These are phyloP conservation scores for Aspergillus neoniger DNA, from an alignment of 2,329 filamentous ascomycete species.

Conservation along the genomic window DNA sequence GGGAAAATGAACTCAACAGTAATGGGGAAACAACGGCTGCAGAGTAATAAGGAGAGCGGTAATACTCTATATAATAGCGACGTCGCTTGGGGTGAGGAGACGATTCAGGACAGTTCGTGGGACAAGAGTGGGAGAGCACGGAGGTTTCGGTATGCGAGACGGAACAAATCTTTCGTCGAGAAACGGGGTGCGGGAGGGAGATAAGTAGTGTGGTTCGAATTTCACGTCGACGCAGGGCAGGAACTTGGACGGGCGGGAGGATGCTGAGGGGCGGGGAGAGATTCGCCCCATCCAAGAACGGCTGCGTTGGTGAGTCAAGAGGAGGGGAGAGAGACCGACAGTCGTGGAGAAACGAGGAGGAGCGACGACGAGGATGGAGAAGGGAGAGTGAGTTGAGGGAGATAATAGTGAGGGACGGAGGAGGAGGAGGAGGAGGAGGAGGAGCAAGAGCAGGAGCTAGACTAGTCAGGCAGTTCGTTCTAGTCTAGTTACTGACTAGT, in stretches of 20 bases:
- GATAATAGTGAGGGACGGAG: neutral
- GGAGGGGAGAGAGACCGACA: conserved; percentile 6
- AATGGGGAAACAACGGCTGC: neutral
- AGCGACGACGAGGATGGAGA: conserved; percentile 8
- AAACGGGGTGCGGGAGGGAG: conserved; percentile 17
- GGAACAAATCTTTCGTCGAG: conserved; percentile 33
- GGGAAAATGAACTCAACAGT: conserved; percentile 2
- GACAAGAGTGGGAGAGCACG: conserved; percentile 36
- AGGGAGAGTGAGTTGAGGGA: no score
- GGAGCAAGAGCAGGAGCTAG: neutral
- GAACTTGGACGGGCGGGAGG: conserved; percentile 16
- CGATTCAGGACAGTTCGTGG: conserved; percentile 1
- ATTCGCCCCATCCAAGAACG: conserved; percentile 20
- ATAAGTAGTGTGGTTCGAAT: neutral
- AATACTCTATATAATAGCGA: neutral
- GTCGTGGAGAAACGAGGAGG: conserved; percentile 9
- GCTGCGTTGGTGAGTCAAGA: conserved; percentile 1
- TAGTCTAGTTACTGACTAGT: no score
- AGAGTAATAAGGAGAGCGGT: neutral
- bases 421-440: no score
- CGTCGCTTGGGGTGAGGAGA: neutral
- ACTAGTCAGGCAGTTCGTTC: neutral
- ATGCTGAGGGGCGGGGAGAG: conserved; percentile 13
- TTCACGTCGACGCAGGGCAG: conserved; percentile 21
- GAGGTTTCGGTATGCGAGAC: conserved; percentile 27